Base-by-base conservation (phyloP, 2,329 filamentous ascomycete species). In the Aspergillus novofumigatus region DNA sequence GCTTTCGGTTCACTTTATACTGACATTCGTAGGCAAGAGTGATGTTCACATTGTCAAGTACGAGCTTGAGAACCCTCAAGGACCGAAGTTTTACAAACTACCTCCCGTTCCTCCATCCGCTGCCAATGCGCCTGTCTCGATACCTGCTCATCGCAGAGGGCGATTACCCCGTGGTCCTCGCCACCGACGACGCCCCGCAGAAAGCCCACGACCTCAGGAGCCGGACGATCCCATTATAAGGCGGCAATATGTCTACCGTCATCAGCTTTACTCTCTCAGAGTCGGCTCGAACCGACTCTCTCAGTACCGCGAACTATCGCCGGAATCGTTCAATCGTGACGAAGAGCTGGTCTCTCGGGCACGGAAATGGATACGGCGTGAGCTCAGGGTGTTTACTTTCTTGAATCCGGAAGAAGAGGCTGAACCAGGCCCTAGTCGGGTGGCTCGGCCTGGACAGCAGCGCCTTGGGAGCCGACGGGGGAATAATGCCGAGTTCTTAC, bases 231-330 rank as follows among this genome's bases (percentile, higher is more conserved):
- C 81, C 2, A 71, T 92, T 51, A 72, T 81, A 11, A 81, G 82
- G 14, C 87, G 93, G 7, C 84, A 88, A 57, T 75, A 86, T 23
- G 80, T 97, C 62, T 97, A 97, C 71, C 81, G 82, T 21, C 75
- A 87, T 58, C 79, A 85, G 41, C 82, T 90, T 3, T 94, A 86
- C 73, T 93, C 90, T 2, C 81, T 91, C 1, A 90, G 96, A 65
- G 85, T 97, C 4, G 93, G 92, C 48, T 86, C 88, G 1, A 96
- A 94, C 69, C 83, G 85, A 0, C 74, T 87, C n/a, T 94, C 91
- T 0, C 82, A 84, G 26, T 94, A 93, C 73, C 82, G 82, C 51
- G 88, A 92, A 59, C 77, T 96, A 29, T 89, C 87, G 0, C 88
- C 91, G 0, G 73, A 81, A 3, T 72, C 84, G 8, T 88, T 97